Evolutionary conservation across 225 moss, liverwort and hornwort species (phyloP), one percentile per base, ranked within the genome.

Genomic region (Neckera pumila): DNA sequence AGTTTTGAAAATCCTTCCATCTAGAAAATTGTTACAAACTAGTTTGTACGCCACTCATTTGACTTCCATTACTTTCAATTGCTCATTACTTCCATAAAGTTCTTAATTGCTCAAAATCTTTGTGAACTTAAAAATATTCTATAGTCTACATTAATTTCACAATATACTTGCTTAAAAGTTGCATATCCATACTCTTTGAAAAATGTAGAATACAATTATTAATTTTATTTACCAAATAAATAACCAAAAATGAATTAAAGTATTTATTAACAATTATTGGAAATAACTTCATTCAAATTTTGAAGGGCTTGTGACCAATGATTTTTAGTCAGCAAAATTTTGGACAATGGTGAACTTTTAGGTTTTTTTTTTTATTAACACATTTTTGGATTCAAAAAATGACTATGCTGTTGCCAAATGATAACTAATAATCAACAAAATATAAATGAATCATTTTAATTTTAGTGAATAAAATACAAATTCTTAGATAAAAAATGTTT

Each of bases 321-420:
- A 51, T 75, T 8, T 70, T 33, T 51, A 33, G 34, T 5, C 1
- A 51, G 0, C 4, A 72, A 16, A 27, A 2, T 45, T 72, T 72
- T 6, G 1, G 16, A 6, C 17, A 45, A 17, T 34, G 34, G 1
- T 0, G 0, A 75, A 19, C 0, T 19, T 19, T 31, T 2, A 2
- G 2, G 1, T 1, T 11, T 0, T 12, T 11, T 74, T 9, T 17
- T 3, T 11, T 8, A 13, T 2, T 4, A 51, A 51, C 1, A 51
- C 22, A 21, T 51, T 51, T 45, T 22, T 18, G 4, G 7, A 6
- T 30, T 8, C 25, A 7, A 12, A 74, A 74, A 31, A 31, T 74
- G 30, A 47, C 4, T 42, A 54, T 54, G 6, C 18, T 54, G 4
- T 70, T 25, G 22, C 12, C 7, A 27, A 72, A 9, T 17, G 5